Evolutionary conservation across 108 stramenopile genomes (phyloP).

Genomic region (Discostella stelligeroides): DNA sequence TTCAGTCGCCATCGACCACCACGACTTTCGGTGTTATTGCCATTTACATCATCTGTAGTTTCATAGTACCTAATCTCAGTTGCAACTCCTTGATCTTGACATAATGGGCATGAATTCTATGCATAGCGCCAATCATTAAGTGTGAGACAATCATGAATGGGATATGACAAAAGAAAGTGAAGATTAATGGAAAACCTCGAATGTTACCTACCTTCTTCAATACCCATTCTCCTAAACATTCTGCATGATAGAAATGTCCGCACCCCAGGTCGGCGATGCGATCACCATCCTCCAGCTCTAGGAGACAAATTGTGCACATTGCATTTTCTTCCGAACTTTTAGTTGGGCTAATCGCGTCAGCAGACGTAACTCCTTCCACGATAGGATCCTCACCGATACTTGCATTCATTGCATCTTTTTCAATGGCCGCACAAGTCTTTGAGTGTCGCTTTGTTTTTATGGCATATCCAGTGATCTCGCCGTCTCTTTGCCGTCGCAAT

Average conservation of each 20-base stretch:
- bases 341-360: too few species aligned
- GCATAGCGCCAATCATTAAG: not conserved
- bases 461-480: constrained; percentile 30
- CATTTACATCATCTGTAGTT: constrained; percentile 6
- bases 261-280: constrained; percentile 30
- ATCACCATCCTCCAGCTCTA: constrained; percentile 21
- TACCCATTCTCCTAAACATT: constrained; percentile 37
- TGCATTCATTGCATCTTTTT: not conserved
- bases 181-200: not conserved
- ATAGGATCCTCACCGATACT: not conserved
- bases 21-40: not conserved
- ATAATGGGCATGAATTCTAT: constrained; percentile 35
- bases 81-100: constrained; percentile 24
- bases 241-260: constrained; percentile 32
- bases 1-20: not conserved
- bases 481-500: constrained; percentile 14
- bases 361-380: too few species aligned
- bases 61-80: constrained; percentile 24
- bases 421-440: not conserved
- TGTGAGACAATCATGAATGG: not conserved
- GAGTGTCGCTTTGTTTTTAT: constrained; percentile 21
- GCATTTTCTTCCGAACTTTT: not conserved
- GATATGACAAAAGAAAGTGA: not conserved
- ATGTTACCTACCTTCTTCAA: constrained; percentile 28
- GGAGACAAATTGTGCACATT: constrained; percentile 35